Percentiles rank a stretch among this genome's conserved stretches.
Conservation (phyloP, 116 monocot genomes). For the Papilionanthe hybrid region DNA sequence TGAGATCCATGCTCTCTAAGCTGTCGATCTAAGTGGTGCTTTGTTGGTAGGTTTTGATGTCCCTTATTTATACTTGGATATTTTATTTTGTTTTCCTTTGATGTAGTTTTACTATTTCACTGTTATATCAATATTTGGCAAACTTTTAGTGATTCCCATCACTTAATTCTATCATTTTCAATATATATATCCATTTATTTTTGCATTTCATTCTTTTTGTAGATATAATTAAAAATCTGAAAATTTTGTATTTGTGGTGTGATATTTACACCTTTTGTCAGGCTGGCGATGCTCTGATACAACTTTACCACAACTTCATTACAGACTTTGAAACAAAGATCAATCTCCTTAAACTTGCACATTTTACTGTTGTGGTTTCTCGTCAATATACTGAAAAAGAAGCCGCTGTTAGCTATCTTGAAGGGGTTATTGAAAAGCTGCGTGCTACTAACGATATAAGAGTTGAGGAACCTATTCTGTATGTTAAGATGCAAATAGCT, state of each 20-base stretch:
- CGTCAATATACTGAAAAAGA: constrained; percentile 88
- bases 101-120: background rate
- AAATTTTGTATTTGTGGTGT: background rate
- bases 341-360: constrained; percentile 93
- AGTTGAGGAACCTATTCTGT: constrained; percentile 77
- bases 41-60: background rate
- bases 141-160: background rate
- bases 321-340: constrained; percentile 97
- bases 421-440: constrained; percentile 76
- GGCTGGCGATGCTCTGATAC: constrained; percentile 93
- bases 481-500: constrained; percentile 97
- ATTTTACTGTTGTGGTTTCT: constrained; percentile 81
- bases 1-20: background rate
- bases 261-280: constrained; percentile 19
- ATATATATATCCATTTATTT: background rate
- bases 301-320: constrained; percentile 93
- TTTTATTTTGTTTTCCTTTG: background rate
- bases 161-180: background rate
- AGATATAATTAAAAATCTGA: background rate
- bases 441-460: constrained; percentile 53
- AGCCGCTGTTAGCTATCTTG: constrained; percentile 76
- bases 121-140: background rate
- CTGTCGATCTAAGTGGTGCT: background rate
- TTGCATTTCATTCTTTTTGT: background rate
- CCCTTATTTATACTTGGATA: background rate